phyloP scores from a whole-genome alignment of 164 flowering plant species.

The Taxillus chinensis region DNA sequence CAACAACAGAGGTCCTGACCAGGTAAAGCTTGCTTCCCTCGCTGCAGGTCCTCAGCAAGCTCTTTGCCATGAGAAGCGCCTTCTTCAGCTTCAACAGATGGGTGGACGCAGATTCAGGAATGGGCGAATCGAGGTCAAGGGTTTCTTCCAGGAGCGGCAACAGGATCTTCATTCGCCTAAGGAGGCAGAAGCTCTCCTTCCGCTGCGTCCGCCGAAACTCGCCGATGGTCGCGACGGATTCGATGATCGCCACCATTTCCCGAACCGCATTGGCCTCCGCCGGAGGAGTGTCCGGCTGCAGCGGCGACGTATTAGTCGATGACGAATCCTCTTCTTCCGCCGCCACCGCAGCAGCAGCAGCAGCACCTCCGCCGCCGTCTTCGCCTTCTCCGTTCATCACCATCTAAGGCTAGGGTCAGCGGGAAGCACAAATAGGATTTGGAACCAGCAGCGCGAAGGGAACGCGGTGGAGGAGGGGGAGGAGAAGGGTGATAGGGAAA shows the following conservation, averaged over 20 bases:
- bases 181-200: constrained; percentile 47
- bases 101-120: constrained; percentile 15
- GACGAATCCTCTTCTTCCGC: constrained; percentile 2
- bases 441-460: not conserved
- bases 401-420: constrained; percentile 1
- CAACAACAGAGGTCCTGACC: constrained; percentile 11
- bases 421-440: not conserved
- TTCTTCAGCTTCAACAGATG: constrained; percentile 36
- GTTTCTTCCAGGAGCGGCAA: constrained; percentile 59
- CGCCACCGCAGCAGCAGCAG: not conserved
- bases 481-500: constrained; percentile 6
- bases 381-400: constrained; percentile 16
- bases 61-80: constrained; percentile 36
- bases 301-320: not conserved
- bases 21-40: constrained; percentile 37
- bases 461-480: not conserved
- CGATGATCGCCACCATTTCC: constrained; percentile 33
- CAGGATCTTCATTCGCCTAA: constrained; percentile 55
- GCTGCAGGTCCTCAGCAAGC: constrained; percentile 44
- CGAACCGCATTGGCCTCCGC: constrained; percentile 16
- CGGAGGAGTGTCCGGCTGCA: not conserved
- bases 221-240: constrained; percentile 26
- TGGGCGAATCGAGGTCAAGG: constrained; percentile 21
- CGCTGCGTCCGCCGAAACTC: constrained; percentile 47
- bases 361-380: constrained; percentile 7